A percentile compares a stretch with the other conserved stretches of the same genome.
Conservation (phyloP, 1,284 basidiomycete genomes). For the Sphagnurus paluster region DNA sequence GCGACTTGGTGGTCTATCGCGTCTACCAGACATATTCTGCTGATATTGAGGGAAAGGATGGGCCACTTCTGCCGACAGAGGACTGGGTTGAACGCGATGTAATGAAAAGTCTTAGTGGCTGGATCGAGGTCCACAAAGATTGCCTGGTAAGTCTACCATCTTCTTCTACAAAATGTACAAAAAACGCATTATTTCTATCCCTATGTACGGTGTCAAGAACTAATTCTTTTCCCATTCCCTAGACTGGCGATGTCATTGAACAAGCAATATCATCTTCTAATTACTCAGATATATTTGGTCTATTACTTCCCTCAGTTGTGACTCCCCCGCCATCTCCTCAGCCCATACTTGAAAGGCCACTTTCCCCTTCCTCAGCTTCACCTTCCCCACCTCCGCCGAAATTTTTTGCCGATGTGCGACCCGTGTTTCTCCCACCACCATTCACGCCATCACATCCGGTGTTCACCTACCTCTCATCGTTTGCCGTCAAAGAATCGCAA, state of each 20-base stretch:
- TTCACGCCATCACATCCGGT: constrained; percentile 75
- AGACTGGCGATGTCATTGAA: constrained; percentile 51
- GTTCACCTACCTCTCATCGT: constrained; percentile 61
- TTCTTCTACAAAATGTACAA: neutral
- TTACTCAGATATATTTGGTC: constrained; percentile 53
- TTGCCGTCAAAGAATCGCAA: constrained; percentile 58
- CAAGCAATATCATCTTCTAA: constrained; percentile 44
- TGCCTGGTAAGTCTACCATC: constrained; percentile 58
- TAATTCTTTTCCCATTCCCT: constrained; percentile 23
- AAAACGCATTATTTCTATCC: neutral
- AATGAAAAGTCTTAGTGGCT: constrained; percentile 65
- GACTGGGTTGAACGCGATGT: constrained; percentile 76
- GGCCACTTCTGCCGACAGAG: constrained; percentile 65
- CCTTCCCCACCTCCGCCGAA: constrained; percentile 31
- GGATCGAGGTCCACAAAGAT: constrained; percentile 68
- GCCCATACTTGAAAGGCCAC: constrained; percentile 24
- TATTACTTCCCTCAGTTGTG: constrained; percentile 45
- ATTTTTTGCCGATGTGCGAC: constrained; percentile 48
- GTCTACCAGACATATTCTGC: constrained; percentile 59
- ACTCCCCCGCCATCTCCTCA: constrained; percentile 27
- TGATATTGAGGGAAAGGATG: constrained; percentile 63
- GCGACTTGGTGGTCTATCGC: constrained; percentile 66
- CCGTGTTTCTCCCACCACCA: constrained; percentile 72
- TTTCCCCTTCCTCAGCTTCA: constrained; percentile 25
- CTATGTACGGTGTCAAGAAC: constrained; percentile 13